Percentiles rank a stretch among this genome's conserved stretches.
Conservation (phyloP, 164 flowering plant genomes). For the Buxus sempervirens region DNA sequence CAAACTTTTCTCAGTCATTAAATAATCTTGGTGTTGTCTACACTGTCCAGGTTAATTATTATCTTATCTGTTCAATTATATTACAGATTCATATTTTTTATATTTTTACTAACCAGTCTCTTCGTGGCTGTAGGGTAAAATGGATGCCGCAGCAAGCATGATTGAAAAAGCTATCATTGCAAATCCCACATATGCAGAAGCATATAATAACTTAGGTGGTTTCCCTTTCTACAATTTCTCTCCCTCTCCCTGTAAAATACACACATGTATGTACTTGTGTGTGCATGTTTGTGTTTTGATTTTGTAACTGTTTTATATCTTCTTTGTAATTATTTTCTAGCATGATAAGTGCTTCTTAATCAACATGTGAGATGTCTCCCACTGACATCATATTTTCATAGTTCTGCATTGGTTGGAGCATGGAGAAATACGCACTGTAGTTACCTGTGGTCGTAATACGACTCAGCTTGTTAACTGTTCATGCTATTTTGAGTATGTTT, state of each 20-base stretch:
- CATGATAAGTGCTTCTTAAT: background rate
- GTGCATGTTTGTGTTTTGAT: constrained; percentile 18
- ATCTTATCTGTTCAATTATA: no score
- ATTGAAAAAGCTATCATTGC: constrained; percentile 96
- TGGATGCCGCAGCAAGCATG: constrained; percentile 99
- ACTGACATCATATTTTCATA: background rate
- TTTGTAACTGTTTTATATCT: constrained; percentile 35
- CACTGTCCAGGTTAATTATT: constrained; percentile 84
- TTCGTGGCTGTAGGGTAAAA: constrained; percentile 68
- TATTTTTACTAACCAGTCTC: constrained; percentile 3
- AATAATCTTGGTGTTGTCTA: constrained; percentile 99
- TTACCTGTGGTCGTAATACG: background rate
- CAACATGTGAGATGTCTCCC: background rate
- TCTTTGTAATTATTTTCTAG: background rate
- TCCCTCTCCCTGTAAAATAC: no score
- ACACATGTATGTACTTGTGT: no score
- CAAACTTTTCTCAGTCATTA: constrained; percentile 93
- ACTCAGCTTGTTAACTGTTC: background rate
- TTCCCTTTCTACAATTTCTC: constrained; percentile 7
- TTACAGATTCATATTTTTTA: background rate
- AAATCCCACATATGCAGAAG: constrained; percentile 98
- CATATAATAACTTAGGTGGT: constrained; percentile 92
- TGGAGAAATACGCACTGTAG: background rate
- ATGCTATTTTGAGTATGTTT: background rate
- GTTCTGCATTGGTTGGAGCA: background rate